These are phyloP conservation scores for Amanita exitialis DNA, from an alignment of 768 basidiomycete genomes.

Conservation along the genomic window DNA sequence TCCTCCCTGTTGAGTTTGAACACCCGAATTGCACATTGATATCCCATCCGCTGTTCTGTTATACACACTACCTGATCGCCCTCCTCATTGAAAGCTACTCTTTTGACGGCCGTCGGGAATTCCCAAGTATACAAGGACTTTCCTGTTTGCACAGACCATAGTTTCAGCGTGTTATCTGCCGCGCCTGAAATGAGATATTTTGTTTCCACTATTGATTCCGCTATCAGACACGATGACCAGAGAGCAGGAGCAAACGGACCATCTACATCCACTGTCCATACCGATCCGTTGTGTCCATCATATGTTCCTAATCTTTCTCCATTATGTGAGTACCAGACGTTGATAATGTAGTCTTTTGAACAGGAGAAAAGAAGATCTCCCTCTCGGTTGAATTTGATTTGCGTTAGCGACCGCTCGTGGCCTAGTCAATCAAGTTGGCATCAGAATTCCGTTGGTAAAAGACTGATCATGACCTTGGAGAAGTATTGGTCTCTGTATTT, in stretches of 20 bases:
- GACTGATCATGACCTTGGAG: slow-evolving; percentile 46
- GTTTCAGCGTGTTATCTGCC: slow-evolving; percentile 85
- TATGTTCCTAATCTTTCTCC: slow-evolving; percentile 97
- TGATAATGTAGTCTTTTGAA: slow-evolving; percentile 92
- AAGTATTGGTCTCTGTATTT: slow-evolving; percentile 57
- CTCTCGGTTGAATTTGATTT: slow-evolving; percentile 95
- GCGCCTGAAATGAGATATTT: slow-evolving; percentile 83
- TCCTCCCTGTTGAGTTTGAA: slow-evolving; percentile 84
- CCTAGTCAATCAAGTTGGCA: slow-evolving; percentile 35
- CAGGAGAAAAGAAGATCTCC: slow-evolving; percentile 94
- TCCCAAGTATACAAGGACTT: slow-evolving; percentile 96
- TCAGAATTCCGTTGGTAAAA: neutral
- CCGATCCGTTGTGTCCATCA: slow-evolving; percentile 89
- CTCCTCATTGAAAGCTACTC: slow-evolving; percentile 85
- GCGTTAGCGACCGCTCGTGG: slow-evolving; percentile 94
- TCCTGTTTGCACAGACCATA: slow-evolving; percentile 86
- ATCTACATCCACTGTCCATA: slow-evolving; percentile 97
- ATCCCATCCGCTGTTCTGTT: slow-evolving; percentile 95
- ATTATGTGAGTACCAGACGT: slow-evolving; percentile 96
- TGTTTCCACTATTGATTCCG: slow-evolving; percentile 48
- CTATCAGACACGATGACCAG: neutral
- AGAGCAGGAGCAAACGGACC: slow-evolving; percentile 40
- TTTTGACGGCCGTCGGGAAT: slow-evolving; percentile 95
- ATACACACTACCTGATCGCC: slow-evolving; percentile 82
- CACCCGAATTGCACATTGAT: slow-evolving; percentile 84